Base-by-base conservation (phyloP, 139 green algal genomes). In the Haematococcus sp. region DNA sequence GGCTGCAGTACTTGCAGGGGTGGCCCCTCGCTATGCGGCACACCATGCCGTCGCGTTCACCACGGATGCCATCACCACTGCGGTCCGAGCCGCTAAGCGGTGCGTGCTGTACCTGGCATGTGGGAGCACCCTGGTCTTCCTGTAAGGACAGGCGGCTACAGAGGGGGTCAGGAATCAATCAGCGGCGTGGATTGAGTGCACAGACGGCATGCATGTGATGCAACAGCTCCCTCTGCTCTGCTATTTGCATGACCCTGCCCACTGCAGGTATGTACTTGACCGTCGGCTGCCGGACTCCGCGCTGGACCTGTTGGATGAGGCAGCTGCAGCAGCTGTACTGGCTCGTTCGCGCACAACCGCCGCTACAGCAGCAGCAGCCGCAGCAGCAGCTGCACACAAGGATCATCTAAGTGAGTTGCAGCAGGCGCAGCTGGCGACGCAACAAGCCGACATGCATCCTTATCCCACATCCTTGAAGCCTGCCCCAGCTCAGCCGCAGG, bases 301-400 rank as follows among this genome's bases (percentile, higher is more conserved):
- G 1, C 95, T 97, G 28, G 93, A 97, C 76, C 51, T 97, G 2
- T 76, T 97, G 19, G 93, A 97, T 28, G 64, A 59, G 64, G 35
- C 40, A 34, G 44, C 54, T 35, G 70, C 70, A 35, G 27, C 40
- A 30, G 25, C 56, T 25, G 52, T 27, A 31, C 2, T n/a, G 17
- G 32, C 46, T 28, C 22, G 11, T 28, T 1, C 22, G 27, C 46
- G 30, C 23, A 1, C 13, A 15, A 30, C 17, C 25, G 3, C 3
- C 11, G 43, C 20, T 40, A 17, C 25, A 44, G 4, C 0, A 15
- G 15, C 61, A 43, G 46, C n/a, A n/a, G n/a, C n/a, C n/a, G 40
- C 40, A 49, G 40, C 40, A 49, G 40, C 40, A n/a, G n/a, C n/a
- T n/a, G n/a, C n/a, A n/a, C n/a, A n/a, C n/a, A n/a, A n/a, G n/a